Conservation (phyloP, 805 yeast species). For the Scheffersomyces ergatensis region DNA sequence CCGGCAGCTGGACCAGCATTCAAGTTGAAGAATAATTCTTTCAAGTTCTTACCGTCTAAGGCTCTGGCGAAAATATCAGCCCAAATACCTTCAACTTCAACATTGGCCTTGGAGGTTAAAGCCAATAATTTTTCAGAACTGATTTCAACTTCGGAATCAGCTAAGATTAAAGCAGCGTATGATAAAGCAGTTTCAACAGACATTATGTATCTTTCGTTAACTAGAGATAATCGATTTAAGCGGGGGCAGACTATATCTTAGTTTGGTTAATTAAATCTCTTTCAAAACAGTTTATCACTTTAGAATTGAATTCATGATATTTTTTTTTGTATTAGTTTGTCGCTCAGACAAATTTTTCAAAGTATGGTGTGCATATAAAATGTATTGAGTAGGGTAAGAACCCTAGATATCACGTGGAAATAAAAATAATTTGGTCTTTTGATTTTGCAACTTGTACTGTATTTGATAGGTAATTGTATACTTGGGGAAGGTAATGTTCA, state of each 20-base stretch:
- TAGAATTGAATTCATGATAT: not conserved
- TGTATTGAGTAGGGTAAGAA: too few relatives aligned
- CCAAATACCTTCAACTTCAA: conserved; percentile 47
- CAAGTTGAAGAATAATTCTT: conserved; percentile 49
- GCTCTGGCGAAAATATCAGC: conserved; percentile 48
- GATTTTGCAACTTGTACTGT: too few relatives aligned
- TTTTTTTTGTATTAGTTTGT: not conserved
- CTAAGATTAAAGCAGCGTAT: conserved; percentile 50
- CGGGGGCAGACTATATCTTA: conserved; percentile 49
- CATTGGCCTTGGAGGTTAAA: conserved; percentile 40
- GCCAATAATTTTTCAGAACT: conserved; percentile 42
- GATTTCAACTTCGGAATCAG: conserved; percentile 47
- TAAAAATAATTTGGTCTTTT: too few relatives aligned
- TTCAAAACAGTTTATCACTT: too few relatives aligned
- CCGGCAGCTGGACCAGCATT: conserved; percentile 45
- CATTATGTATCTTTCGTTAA: conserved; percentile 28
- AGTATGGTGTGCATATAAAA: too few relatives aligned
- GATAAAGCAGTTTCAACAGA: conserved; percentile 49
- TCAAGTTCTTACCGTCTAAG: conserved; percentile 45
- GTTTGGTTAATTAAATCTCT: conserved; percentile 24
- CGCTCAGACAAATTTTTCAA: too few relatives aligned
- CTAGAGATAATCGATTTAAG: conserved; percentile 52
- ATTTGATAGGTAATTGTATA: too few relatives aligned
- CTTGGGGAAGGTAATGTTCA: too few relatives aligned
- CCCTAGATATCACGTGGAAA: too few relatives aligned